Evolutionary conservation across 306 rosid genomes (phyloP).

Genomic region (Prunus armeniaca): DNA sequence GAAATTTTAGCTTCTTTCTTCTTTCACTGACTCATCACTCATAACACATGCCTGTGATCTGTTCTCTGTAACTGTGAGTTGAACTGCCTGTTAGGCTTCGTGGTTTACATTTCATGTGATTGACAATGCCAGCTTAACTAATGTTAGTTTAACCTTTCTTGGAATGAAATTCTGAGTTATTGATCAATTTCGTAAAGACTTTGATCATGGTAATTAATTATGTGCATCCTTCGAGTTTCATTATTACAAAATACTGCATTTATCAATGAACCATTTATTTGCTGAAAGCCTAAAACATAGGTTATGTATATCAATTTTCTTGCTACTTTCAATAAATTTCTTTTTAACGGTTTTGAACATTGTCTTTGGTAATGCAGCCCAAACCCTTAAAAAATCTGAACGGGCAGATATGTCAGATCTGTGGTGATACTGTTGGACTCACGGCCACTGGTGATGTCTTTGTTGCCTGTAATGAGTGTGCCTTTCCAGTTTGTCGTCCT

Average conservation of each 20-base stretch:
- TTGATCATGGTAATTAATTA: not conserved
- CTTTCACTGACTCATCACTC: slow-evolving; percentile 7
- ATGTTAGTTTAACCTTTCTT: not conserved
- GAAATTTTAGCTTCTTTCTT: no score
- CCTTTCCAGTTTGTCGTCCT: slow-evolving; percentile 90
- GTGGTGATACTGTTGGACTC: slow-evolving; percentile 79
- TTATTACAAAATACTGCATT: not conserved
- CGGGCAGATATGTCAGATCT: slow-evolving; percentile 87
- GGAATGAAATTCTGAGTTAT: not conserved
- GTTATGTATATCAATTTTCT: not conserved
- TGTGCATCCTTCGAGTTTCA: not conserved
- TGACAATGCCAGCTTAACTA: not conserved
- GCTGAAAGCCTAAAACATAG: not conserved
- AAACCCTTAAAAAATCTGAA: slow-evolving; percentile 79
- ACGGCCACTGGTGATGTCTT: slow-evolving; percentile 77
- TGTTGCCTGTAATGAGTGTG: slow-evolving; percentile 98
- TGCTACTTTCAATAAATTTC: not conserved
- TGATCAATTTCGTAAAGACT: not conserved
- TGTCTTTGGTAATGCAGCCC: slow-evolving; percentile 43
- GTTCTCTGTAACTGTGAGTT: not conserved
- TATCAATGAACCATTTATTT: not conserved
- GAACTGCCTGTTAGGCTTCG: not conserved
- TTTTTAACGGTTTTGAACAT: not conserved
- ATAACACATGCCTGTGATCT: not conserved
- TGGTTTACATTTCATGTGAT: not conserved